Evolutionary conservation across 179 eudicot species (phyloP).

Genomic region (Patellifolia procumbens): DNA sequence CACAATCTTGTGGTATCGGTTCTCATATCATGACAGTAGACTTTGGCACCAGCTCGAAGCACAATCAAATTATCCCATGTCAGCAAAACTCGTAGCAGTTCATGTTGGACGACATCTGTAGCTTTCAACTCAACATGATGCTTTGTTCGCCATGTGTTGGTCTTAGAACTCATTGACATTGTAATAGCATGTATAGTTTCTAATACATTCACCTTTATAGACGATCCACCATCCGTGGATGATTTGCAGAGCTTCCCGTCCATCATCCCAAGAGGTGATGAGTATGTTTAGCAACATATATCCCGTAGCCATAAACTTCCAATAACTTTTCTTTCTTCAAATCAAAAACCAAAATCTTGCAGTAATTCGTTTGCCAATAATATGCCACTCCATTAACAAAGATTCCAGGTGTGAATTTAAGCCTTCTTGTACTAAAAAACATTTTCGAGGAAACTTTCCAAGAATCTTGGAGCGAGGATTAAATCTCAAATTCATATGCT

Average conservation of each 20-base stretch:
- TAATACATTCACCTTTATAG: conserved; percentile 7
- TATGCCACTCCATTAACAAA: conserved; percentile 49
- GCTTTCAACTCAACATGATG: not conserved
- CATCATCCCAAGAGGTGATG: conserved; percentile 11
- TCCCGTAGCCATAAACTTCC: not conserved
- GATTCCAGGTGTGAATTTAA: not conserved
- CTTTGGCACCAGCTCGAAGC: not conserved
- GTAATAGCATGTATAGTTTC: conserved; percentile 13
- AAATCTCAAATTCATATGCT: conserved; percentile 52
- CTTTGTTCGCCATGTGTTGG: not conserved
- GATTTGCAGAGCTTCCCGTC: conserved; percentile 25
- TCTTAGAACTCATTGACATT: conserved; percentile 11
- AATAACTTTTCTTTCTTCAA: conserved; percentile 21
- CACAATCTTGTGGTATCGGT: conserved; percentile 20
- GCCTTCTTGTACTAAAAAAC: conserved; percentile 25
- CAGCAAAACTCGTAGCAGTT: conserved; percentile 1
- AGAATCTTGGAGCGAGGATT: conserved; percentile 36
- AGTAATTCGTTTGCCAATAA: conserved; percentile 38
- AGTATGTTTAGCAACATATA: not conserved
- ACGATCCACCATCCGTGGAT: not conserved
- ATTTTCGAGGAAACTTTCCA: conserved; percentile 57
- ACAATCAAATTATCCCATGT: conserved; percentile 19
- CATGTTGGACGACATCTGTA: not conserved
- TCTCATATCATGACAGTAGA: conserved; percentile 14
- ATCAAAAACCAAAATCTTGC: conserved; percentile 23